These are phyloP conservation scores for Russula virescens DNA, from an alignment of 768 basidiomycete genomes.

Conservation along the genomic window DNA sequence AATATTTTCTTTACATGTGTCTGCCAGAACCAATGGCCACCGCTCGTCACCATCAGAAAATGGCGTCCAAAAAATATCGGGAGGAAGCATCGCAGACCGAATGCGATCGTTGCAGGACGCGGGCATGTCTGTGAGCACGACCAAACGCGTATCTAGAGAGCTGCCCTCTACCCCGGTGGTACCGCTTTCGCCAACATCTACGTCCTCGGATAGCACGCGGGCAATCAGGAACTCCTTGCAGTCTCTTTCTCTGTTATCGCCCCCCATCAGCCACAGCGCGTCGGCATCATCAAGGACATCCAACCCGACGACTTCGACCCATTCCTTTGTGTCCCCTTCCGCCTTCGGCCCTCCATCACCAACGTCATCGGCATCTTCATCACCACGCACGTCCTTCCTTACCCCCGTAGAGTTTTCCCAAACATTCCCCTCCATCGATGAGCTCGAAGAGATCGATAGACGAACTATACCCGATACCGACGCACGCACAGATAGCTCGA, in stretches of 20 bases:
- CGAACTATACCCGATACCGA: constrained; percentile 44
- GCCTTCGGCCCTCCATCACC: constrained; percentile 75
- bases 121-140: constrained; percentile 50
- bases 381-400: constrained; percentile 40
- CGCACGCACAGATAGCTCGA: constrained; percentile 32
- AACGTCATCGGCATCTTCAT: constrained; percentile 61
- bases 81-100: constrained; percentile 77
- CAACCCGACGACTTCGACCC: constrained; percentile 32
- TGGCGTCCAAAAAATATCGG: constrained; percentile 35
- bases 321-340: constrained; percentile 63
- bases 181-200: constrained; percentile 32
- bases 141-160: constrained; percentile 57
- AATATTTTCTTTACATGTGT: constrained; percentile 10
- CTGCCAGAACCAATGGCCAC: constrained; percentile 19
- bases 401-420: constrained; percentile 55
- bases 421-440: constrained; percentile 73
- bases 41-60: constrained; percentile 11
- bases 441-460: constrained; percentile 56
- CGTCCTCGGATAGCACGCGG: constrained; percentile 26
- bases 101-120: constrained; percentile 67
- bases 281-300: constrained; percentile 28
- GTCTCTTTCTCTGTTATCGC: constrained; percentile 21
- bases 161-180: constrained; percentile 34
- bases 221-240: constrained; percentile 23
- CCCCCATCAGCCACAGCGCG: constrained; percentile 25